Base-by-base conservation (phyloP, 208 protist genomes). In the Trypanosoma avium region DNA sequence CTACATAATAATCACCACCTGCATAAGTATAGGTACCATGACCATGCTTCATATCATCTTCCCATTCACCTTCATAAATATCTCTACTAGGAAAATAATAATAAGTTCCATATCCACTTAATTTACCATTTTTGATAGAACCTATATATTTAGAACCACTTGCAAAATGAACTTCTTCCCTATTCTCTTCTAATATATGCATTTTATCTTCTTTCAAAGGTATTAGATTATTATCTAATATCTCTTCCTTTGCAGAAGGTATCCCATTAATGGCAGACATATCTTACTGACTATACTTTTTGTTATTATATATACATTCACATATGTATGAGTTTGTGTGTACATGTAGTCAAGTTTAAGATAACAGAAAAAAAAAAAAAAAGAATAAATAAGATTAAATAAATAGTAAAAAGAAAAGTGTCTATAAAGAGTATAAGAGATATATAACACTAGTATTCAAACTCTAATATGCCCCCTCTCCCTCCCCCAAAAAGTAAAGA, bases 11-110 rank as follows among this genome's bases (percentile, higher is more conserved):
- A 56, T 92, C 86, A 15, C 78, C 75, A 30, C 70, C 77, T 9
- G 71, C 72, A 59, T 86, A 93, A 15, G 35, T 70, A 70, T 88
- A 93, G 3, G 56, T 73, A 58, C 86, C 86, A 32, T 85, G 67
- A 0, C 86, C 86, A 54, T 93, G 76, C 67, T 88, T 88, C 61
- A 83, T 68, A 21, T 82, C 86, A 3, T 76, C 79, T 26, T 69
- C 64, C 72, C 81, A 86, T 30, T 90, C 79, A 12, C 86, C 86
- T 5, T 83, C 71, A 64, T 93, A 93, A 8, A 54, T 43, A 48
- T 92, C 86, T 13, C 77, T 72, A 19, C 65, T 77, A 19, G 73
- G 62, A 17, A 69, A 43, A 58, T 86, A 90, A 15, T 53, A 70
- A 54, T 90, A 90, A n/a, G 70, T 68, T 3, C 83, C 83, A 29